Evolutionary conservation across 2,329 filamentous ascomycete species (phyloP), one percentile per base, ranked within the genome.

Genomic region (Diaporthe longicolla): DNA sequence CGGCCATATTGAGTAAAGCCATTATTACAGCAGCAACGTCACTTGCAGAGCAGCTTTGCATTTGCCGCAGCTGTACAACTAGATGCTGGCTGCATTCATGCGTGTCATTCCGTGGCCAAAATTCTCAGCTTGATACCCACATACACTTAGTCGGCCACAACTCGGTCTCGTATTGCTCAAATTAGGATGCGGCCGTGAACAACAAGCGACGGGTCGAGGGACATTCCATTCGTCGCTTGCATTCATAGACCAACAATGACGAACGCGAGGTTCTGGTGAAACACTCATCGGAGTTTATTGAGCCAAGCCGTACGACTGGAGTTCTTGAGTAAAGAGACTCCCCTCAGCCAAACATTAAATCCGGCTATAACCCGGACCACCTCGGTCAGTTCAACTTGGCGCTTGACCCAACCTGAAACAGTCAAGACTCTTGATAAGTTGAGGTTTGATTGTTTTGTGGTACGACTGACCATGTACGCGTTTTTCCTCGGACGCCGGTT

Each of bases 391-490:
- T 13, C 4, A 50, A 5, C 43, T 66, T 52, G 43, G 45, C 32
- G 32, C 29, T 24, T 66, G 63, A 26, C 6, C n/a, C n/a, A 40
- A 35, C 13, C 15, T 68, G 63, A 68, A 54, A 68, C 63, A 9
- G n/a, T 26, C 32, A 68, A 68, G 45, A 40, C 11, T 26, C 4
- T 54, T 37, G 63, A 40, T 5, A 19, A 5, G 45, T 8, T 15
- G 63, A 54, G 4, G 5, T 24, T 24, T 40, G 7, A 32, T 32
- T 4, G 54, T 13, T n/a, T 10, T 9, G n/a, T 52, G 48, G 48
- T 19, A 13, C 9, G 10, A 37, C 32, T 37, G 55, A 6, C 35
- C 32, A 58, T 11, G 15, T 0, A 1, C 11, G n/a, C 48, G n/a
- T 52, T 10, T 26, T 0, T 52, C 29, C 29, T 52, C 5, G 48